phyloP scores from a whole-genome alignment of 441 rosid species.

The Erodium texanum region DNA sequence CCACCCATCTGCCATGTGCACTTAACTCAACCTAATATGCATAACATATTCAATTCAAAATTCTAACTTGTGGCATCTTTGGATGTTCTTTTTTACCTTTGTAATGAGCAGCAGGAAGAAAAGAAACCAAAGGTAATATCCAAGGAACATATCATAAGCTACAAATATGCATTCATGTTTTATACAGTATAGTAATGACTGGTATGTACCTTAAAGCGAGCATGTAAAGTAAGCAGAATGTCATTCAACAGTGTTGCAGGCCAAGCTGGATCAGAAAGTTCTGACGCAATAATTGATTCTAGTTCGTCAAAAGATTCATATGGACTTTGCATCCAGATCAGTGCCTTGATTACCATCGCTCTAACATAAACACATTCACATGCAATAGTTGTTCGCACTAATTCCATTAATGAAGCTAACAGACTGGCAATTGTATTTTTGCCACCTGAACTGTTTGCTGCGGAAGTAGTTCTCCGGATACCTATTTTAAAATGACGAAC shows the following conservation, averaged over 20 bases:
- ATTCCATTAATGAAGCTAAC: conserved; percentile 95
- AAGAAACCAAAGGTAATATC: not conserved
- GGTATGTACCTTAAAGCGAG: conserved; percentile 88
- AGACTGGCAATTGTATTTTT: conserved; percentile 89
- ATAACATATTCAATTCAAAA: not conserved
- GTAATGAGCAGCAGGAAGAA: conserved; percentile 3
- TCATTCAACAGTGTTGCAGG: conserved; percentile 90
- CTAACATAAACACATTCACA: conserved; percentile 99
- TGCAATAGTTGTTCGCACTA: conserved; percentile 98
- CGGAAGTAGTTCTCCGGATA: conserved; percentile 50
- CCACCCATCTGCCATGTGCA: not conserved
- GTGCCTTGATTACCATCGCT: conserved; percentile 96
- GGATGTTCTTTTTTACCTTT: not conserved
- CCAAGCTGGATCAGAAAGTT: conserved; percentile 99
- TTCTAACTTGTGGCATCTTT: not conserved
- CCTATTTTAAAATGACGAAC: conserved; percentile 33
- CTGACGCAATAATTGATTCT: conserved; percentile 93
- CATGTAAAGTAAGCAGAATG: conserved; percentile 93
- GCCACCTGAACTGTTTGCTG: conserved; percentile 60
- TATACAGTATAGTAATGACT: not conserved
- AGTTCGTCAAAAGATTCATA: conserved; percentile 91
- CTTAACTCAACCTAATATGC: not conserved
- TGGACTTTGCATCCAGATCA: conserved; percentile 99
- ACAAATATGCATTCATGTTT: not conserved
- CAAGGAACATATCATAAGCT: not conserved